These are phyloP conservation scores for Neurospora sp. DNA, from an alignment of 495 filamentous ascomycete genomes.

Conservation along the genomic window DNA sequence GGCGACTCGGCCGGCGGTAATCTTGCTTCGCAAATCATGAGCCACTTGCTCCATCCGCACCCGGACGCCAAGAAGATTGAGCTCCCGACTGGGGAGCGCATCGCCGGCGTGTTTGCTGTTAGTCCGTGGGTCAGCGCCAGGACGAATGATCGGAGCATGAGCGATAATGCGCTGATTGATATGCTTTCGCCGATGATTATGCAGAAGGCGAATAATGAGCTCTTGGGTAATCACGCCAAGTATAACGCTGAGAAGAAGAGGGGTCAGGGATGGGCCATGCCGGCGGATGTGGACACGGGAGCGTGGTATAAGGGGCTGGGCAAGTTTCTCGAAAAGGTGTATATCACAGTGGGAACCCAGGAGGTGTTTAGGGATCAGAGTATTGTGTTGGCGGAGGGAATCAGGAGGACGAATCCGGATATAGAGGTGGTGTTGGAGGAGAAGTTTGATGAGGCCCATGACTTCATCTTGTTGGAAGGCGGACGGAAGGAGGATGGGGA, in stretches of 20 bases:
- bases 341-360: slow-evolving; percentile 15
- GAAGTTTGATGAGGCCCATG: slow-evolving; percentile 11
- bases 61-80: slow-evolving; percentile 1
- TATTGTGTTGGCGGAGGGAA: slow-evolving; percentile 6
- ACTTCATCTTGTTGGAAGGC: slow-evolving; percentile 18
- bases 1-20: slow-evolving; percentile 27
- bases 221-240: background rate
- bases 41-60: slow-evolving; percentile 20
- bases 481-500: slow-evolving; percentile 4
- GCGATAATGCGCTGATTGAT: slow-evolving; percentile 15
- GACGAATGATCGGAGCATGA: slow-evolving; percentile 2
- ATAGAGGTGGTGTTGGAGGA: slow-evolving; percentile 9
- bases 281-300: slow-evolving; percentile 12
- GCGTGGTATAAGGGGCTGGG: slow-evolving; percentile 17
- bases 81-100: slow-evolving; percentile 1
- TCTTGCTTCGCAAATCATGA: slow-evolving; percentile 16
- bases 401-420: slow-evolving; percentile 3
- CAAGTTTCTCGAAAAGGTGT: slow-evolving; percentile 3
- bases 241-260: slow-evolving; percentile 4
- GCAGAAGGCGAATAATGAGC: background rate
- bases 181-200: slow-evolving; percentile 14
- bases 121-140: slow-evolving; percentile 16
- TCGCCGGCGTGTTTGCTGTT: slow-evolving; percentile 19
- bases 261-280: slow-evolving; percentile 15
- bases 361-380: slow-evolving; percentile 15